These are phyloP conservation scores for Candida hispaniensis DNA, from an alignment of 805 yeast species.

Conservation along the genomic window DNA sequence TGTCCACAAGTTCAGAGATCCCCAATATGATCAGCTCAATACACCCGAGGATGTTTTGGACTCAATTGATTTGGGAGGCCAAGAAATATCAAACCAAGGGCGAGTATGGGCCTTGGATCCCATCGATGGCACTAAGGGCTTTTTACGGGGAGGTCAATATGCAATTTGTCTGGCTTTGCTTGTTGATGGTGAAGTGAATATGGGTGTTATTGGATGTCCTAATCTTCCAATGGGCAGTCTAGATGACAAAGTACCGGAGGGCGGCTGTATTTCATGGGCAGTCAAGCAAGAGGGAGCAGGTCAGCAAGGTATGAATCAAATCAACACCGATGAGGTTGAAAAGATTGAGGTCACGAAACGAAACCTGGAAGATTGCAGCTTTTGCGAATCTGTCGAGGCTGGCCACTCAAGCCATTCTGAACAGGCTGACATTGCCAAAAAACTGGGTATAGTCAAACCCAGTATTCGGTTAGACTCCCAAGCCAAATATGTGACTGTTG, in stretches of 20 bases:
- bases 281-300: conserved; percentile 58
- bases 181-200: conserved; percentile 70
- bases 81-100: conserved; percentile 66
- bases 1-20: conserved; percentile 30
- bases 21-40: conserved; percentile 31
- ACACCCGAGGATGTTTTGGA: conserved; percentile 43
- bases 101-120: conserved; percentile 98
- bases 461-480: conserved; percentile 83
- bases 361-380: conserved; percentile 43
- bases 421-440: conserved; percentile 61
- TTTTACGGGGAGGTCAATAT: conserved; percentile 89
- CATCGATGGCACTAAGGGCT: conserved; percentile 96
- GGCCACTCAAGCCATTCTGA: conserved; percentile 89
- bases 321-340: conserved; percentile 28
- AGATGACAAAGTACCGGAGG: too few relatives aligned
- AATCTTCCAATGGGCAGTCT: conserved; percentile 52
- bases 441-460: conserved; percentile 46
- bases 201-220: conserved; percentile 96
- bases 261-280: conserved; percentile 71
- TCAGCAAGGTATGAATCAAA: conserved; percentile 36
- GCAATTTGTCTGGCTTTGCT: conserved; percentile 91
- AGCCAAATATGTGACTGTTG: conserved; percentile 85
- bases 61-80: conserved; percentile 70
- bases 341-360: conserved; percentile 49
- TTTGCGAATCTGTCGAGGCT: conserved; percentile 90